Conservation (phyloP, 306 rosid species). For the Abrus precatorius region DNA sequence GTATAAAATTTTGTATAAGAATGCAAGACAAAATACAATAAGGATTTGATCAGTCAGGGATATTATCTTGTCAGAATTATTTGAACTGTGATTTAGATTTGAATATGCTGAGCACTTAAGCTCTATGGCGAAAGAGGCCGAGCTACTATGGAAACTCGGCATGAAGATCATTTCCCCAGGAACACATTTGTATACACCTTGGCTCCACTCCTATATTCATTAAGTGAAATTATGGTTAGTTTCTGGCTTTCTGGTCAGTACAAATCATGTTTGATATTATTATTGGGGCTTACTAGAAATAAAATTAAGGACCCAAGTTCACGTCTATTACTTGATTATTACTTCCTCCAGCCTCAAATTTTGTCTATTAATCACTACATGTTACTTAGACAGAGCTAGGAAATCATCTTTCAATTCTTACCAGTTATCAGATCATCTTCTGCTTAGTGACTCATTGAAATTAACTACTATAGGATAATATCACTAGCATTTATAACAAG, state of each 20-base stretch:
- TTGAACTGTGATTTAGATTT: conserved; percentile 33
- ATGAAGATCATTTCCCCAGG: conserved; percentile 66
- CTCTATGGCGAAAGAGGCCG: conserved; percentile 68
- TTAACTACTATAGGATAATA: neutral
- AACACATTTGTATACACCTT: conserved; percentile 57
- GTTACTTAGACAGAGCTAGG: neutral
- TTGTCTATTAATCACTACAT: neutral
- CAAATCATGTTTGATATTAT: neutral
- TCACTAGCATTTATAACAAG: too few relatives aligned
- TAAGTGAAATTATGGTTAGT: conserved; percentile 32
- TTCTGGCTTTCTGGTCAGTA: neutral
- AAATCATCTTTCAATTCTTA: conserved; percentile 14
- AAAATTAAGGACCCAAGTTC: neutral
- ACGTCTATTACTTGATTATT: neutral
- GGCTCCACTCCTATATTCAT: conserved; percentile 67
- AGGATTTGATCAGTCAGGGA: conserved; percentile 70
- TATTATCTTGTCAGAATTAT: conserved; percentile 48
- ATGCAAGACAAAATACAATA: conserved; percentile 53
- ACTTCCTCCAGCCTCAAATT: neutral
- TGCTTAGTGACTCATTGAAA: conserved; percentile 25
- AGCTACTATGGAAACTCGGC: conserved; percentile 53
- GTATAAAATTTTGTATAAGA: conserved; percentile 58
- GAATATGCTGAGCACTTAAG: conserved; percentile 54
- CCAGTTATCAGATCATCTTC: neutral
- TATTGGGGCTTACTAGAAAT: neutral